These are phyloP conservation scores for Pseudopediastrum boryanum DNA, from an alignment of 139 green algal genomes.

Conservation along the genomic window DNA sequence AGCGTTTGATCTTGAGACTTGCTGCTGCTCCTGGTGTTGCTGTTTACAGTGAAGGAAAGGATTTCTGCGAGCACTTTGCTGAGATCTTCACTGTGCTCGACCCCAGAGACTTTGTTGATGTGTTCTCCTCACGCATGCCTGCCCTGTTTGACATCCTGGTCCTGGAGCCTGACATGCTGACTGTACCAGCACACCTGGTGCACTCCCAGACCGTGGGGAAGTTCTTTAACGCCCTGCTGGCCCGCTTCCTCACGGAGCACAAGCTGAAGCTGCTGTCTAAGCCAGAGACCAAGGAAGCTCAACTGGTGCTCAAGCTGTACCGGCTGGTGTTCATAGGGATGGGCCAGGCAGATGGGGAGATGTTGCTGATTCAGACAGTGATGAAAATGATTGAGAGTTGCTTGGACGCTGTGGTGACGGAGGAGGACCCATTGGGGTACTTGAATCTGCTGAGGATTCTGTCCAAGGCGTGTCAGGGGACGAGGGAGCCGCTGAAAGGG, in stretches of 20 bases:
- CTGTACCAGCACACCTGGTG: constrained; percentile 37
- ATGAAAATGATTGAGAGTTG: constrained; percentile 55
- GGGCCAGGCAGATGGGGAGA: constrained; percentile 28
- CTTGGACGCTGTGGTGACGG: constrained; percentile 13
- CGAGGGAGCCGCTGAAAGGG: constrained; percentile 31
- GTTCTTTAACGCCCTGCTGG: constrained; percentile 43
- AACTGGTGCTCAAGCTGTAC: constrained; percentile 62
- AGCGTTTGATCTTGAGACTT: neutral
- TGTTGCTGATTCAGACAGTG: constrained; percentile 52
- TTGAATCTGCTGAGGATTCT: constrained; percentile 65
- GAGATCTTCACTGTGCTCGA: constrained; percentile 87
- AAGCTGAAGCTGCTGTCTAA: constrained; percentile 56
- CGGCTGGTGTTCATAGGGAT: constrained; percentile 45
- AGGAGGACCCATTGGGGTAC: constrained; percentile 56
- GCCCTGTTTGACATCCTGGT: constrained; percentile 31
- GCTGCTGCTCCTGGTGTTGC: neutral
- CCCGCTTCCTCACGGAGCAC: constrained; percentile 47
- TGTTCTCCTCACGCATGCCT: constrained; percentile 60
- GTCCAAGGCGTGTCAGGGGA: constrained; percentile 56
- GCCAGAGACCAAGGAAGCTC: constrained; percentile 46
- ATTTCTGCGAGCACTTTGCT: constrained; percentile 80
- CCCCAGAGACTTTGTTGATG: constrained; percentile 84
- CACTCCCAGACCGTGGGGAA: constrained; percentile 22
- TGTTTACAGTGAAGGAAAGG: constrained; percentile 20
- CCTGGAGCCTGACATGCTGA: constrained; percentile 23